Evolutionary conservation across 2,329 filamentous ascomycete genomes (phyloP).

Genomic region (Colletotrichum sp.): DNA sequence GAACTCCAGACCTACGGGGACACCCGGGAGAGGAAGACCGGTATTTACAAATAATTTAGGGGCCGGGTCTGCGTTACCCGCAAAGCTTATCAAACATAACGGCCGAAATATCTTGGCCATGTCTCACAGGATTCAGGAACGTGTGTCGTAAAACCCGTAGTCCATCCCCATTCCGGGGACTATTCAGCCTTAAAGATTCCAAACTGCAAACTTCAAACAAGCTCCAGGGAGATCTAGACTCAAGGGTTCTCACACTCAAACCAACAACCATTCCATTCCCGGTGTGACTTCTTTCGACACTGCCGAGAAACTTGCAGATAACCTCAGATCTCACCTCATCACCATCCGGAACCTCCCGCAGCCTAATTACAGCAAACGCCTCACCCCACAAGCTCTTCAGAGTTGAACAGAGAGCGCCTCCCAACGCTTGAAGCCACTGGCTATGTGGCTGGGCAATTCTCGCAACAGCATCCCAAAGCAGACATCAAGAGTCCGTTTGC

Average conservation of each 20-base stretch:
- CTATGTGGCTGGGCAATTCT: not conserved
- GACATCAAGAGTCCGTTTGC: not conserved
- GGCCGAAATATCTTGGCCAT: not conserved
- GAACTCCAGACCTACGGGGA: not conserved
- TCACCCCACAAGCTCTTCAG: not conserved
- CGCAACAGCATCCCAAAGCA: not conserved
- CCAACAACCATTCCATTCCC: not conserved
- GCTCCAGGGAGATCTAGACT: not conserved
- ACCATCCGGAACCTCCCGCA: not conserved
- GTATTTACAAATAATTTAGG: not conserved
- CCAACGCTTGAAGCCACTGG: not conserved
- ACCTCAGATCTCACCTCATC: not conserved
- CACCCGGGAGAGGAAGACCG: not conserved
- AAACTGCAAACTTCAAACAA: not conserved
- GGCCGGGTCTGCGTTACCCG: not conserved
- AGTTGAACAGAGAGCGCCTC: not conserved
- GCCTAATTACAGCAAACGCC: accelerated
- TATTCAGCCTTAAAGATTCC: not conserved
- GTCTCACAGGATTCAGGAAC: not conserved
- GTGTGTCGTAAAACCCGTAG: not conserved
- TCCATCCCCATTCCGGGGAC: not conserved
- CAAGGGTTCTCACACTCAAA: not conserved
- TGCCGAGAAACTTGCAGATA: not conserved
- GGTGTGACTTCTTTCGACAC: not conserved
- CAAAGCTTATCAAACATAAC: not conserved